phyloP scores from a whole-genome alignment of 805 yeast genomes.

The Trichomonascus vanleenenianus region DNA sequence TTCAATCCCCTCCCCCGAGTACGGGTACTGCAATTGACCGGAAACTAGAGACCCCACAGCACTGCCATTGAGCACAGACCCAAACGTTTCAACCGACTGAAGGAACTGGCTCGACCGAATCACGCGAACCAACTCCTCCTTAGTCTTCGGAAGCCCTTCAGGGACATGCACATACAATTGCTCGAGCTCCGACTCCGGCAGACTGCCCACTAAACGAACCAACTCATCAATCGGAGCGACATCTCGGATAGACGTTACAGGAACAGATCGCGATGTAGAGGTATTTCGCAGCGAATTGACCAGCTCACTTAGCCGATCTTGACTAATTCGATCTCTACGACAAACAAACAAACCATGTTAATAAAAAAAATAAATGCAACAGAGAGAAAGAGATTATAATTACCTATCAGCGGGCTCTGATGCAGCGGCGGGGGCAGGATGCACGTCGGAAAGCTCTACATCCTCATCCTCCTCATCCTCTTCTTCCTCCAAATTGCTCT shows the following conservation, averaged over 20 bases:
- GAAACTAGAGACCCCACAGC: constrained; percentile 40
- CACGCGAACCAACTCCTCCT: constrained; percentile 35
- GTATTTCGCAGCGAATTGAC: neutral
- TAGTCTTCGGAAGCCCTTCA: constrained; percentile 31
- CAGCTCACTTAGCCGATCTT: neutral
- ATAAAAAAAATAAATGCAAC: neutral
- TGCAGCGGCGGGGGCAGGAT: neutral
- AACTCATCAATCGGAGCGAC: constrained; percentile 30
- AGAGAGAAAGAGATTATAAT: neutral
- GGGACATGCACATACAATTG: constrained; percentile 38
- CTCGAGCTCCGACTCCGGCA: constrained; percentile 30
- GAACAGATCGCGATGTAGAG: constrained; percentile 11
- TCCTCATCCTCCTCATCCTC: constrained; percentile 11
- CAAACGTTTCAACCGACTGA: constrained; percentile 35
- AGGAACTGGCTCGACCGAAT: constrained; percentile 43
- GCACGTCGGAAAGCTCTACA: constrained; percentile 3
- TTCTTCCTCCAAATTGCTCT: constrained; percentile 9
- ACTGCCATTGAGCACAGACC: constrained; percentile 37
- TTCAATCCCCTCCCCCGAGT: constrained; percentile 49
- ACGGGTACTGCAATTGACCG: constrained; percentile 40
- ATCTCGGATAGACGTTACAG: constrained; percentile 31
- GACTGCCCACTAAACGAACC: constrained; percentile 28
- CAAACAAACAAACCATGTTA: neutral
- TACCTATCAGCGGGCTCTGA: neutral
- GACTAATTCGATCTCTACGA: neutral